Conservation (phyloP, 805 yeast genomes). For the Kodamaea jinghongensis region DNA sequence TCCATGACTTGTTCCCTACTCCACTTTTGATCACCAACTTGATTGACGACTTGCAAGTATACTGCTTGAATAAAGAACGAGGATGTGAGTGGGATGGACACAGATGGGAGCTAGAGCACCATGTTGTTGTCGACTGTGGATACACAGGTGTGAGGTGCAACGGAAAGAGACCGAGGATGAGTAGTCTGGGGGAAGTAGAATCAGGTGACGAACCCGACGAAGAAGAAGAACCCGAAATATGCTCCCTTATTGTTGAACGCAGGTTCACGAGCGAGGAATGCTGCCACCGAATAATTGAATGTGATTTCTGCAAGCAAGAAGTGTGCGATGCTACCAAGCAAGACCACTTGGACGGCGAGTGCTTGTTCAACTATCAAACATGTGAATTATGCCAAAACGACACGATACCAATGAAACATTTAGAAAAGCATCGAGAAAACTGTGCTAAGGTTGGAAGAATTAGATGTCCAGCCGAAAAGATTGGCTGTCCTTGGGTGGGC, state of each 20-base stretch:
- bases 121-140: constrained; percentile 37
- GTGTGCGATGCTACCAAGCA: constrained; percentile 29
- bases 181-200: neutral
- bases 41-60: constrained; percentile 57
- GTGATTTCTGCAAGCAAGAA: constrained; percentile 33
- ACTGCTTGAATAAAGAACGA: constrained; percentile 48
- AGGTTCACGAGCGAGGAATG: constrained; percentile 26
- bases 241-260: constrained; percentile 21
- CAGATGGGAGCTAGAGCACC: constrained; percentile 57
- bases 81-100: constrained; percentile 60
- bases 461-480: constrained; percentile 45
- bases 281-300: constrained; percentile 36
- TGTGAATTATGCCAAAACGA: constrained; percentile 45
- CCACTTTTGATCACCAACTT: constrained; percentile 59
- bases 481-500: constrained; percentile 52
- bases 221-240: constrained; percentile 1
- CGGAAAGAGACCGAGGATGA: constrained; percentile 18
- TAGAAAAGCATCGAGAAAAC: constrained; percentile 40
- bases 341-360: constrained; percentile 37
- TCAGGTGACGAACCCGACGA: neutral
- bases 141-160: constrained; percentile 35
- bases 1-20: constrained; percentile 44
- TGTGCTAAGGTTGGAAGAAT: constrained; percentile 40
- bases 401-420: constrained; percentile 35
- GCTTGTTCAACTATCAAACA: constrained; percentile 36